Evolutionary conservation across 768 basidiomycete genomes (phyloP).

Genomic region (Asterophora parasitica): DNA sequence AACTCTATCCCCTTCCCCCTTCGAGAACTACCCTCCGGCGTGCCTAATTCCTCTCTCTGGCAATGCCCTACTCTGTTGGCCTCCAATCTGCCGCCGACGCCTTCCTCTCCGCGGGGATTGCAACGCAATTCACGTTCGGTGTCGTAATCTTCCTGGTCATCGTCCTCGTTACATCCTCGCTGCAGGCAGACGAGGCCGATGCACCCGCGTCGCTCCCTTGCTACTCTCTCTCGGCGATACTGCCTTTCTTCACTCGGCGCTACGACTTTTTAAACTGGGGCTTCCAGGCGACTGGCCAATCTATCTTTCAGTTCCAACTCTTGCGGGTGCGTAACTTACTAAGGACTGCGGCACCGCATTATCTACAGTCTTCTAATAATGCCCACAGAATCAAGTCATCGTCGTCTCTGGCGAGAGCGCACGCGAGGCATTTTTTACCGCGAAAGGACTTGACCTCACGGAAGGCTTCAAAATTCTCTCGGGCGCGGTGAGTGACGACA

Average conservation of each 20-base stretch:
- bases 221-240: constrained; percentile 50
- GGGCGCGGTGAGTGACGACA: constrained; percentile 55
- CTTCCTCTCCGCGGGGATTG: constrained; percentile 47
- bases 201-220: constrained; percentile 56
- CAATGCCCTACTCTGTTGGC: constrained; percentile 49
- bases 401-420: constrained; percentile 73
- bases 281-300: constrained; percentile 61
- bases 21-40: constrained; percentile 25
- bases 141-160: constrained; percentile 44
- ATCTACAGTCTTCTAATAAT: neutral
- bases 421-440: constrained; percentile 63
- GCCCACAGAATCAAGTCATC: constrained; percentile 60
- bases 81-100: constrained; percentile 44
- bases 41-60: constrained; percentile 25
- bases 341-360: neutral
- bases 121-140: constrained; percentile 43
- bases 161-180: constrained; percentile 38
- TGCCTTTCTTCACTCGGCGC: constrained; percentile 63
- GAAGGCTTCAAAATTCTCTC: constrained; percentile 79
- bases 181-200: constrained; percentile 45
- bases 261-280: constrained; percentile 73
- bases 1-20: constrained; percentile 20
- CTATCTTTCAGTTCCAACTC: constrained; percentile 66
- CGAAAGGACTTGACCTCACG: constrained; percentile 67
- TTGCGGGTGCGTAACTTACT: constrained; percentile 45